Evolutionary conservation across 148 eudicot genomes (phyloP).

Genomic region (Camellia granthamiana): DNA sequence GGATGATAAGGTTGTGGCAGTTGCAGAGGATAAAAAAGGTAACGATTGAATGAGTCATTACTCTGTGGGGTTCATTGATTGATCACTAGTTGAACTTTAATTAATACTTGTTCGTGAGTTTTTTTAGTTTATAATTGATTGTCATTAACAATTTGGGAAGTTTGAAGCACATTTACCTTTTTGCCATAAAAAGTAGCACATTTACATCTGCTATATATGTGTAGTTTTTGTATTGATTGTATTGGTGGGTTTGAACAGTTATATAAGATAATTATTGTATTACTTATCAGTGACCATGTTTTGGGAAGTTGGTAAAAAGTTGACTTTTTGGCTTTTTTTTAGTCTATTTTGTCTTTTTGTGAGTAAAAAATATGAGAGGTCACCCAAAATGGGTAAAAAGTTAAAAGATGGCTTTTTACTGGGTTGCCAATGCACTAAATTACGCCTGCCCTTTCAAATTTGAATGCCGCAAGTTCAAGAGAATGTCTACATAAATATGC

Average conservation of each 20-base stretch:
- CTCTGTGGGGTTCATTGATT: conserved; percentile 4
- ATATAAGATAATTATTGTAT: too few relatives aligned
- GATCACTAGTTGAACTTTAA: neutral
- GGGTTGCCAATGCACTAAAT: neutral
- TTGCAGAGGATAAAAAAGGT: conserved; percentile 30
- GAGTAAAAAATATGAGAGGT: too few relatives aligned
- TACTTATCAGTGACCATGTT: too few relatives aligned
- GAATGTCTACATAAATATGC: neutral
- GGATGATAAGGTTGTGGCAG: conserved; percentile 21
- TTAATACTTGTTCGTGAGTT: too few relatives aligned
- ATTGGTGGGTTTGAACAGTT: too few relatives aligned
- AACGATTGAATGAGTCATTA: neutral
- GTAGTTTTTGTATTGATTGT: too few relatives aligned
- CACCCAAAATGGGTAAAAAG: too few relatives aligned
- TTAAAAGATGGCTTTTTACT: neutral
- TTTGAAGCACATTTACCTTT: neutral
- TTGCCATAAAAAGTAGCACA: too few relatives aligned
- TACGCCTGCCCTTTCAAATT: neutral
- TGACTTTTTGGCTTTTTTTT: too few relatives aligned
- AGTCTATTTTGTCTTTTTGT: too few relatives aligned
- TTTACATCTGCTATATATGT: too few relatives aligned
- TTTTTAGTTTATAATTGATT: neutral
- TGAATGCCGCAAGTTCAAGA: neutral
- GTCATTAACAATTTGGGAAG: neutral
- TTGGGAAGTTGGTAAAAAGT: too few relatives aligned